Base-by-base conservation (phyloP, 2,329 filamentous ascomycete genomes). In the Ophiosphaerella herpotricha region DNA sequence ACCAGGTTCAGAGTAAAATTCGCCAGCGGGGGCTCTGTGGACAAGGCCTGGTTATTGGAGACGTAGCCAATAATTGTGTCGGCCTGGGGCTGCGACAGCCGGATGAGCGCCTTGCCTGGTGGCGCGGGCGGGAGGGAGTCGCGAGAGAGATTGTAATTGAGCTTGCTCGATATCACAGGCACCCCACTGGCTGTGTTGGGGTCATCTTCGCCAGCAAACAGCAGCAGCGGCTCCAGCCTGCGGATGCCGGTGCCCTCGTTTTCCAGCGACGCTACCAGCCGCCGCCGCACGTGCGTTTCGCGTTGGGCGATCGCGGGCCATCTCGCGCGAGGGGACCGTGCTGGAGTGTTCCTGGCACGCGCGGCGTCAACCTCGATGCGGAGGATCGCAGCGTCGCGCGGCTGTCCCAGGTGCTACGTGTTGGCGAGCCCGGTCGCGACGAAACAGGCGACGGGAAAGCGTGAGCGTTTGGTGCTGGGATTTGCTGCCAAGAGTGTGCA, bases 121-220 rank as follows among this genome's bases (percentile, higher is more conserved):
- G 33, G 48, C n/a, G 48, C 11, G 7, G 31, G 33, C 14, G 48
- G 43, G 34, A 51, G 48, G 35, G 47, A 51, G 32, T 43, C 29
- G 34, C 43, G 48, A 13, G 38, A 46, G 13, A 46, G 43, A 13
- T 46, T 39, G 18, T 26, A 46, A 32, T 46, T 34, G 36, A 50
- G 50, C 34, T 50, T 50, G 36, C 42, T 41, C 13, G 47, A 50
- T 13, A 50, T 50, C 42, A 39, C 41, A 38, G 47, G 35, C 24
- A 51, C 48, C n/a, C 23, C 23, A 40, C 43, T 24, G 6, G 21
- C 34, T 43, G 43, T 34, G 39, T 36, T 39, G 5, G 48, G 43
- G 34, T 51, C 48, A 40, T 51, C 48, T 31, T 51, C 48, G 39
- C 48, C 48, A 18, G 48, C 48, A 39, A 51, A 51, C 4, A 46